These are phyloP conservation scores for Didymella segeticola DNA, from an alignment of 2,329 filamentous ascomycete genomes.

Conservation along the genomic window DNA sequence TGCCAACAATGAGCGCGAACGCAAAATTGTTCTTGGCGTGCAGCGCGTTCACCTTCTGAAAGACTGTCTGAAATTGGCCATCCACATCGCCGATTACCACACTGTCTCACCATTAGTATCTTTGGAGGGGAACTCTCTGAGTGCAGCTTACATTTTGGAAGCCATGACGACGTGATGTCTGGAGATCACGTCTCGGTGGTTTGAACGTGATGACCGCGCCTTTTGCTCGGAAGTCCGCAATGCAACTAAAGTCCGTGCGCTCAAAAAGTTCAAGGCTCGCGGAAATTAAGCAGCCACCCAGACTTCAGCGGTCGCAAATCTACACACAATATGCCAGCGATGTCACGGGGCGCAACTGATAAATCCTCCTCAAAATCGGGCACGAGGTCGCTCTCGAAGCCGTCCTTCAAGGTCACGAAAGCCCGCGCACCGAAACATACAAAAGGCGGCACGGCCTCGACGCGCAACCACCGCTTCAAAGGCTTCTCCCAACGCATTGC, in stretches of 20 bases:
- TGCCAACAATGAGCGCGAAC: conserved; percentile 82
- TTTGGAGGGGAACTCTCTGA: background rate
- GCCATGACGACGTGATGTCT: conserved; percentile 53
- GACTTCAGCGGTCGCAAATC: conserved; percentile 12
- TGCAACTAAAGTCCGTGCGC: background rate
- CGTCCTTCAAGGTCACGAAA: conserved; percentile 27
- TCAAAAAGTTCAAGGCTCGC: conserved; percentile 18
- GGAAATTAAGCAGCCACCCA: conserved; percentile 15
- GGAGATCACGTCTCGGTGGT: conserved; percentile 3
- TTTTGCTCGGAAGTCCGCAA: conserved; percentile 14
- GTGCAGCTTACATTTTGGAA: conserved; percentile 59
- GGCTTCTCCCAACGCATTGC: conserved; percentile 89
- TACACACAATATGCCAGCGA: conserved; percentile 50
- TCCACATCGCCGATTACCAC: conserved; percentile 85
- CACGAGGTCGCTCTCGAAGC: conserved; percentile 22
- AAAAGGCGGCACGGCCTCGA: conserved; percentile 74
- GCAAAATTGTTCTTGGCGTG: conserved; percentile 89
- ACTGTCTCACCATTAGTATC: conserved; percentile 51
- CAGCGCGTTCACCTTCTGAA: conserved; percentile 79
- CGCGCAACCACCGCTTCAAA: conserved; percentile 88
- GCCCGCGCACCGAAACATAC: conserved; percentile 65
- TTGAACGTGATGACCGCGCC: no score
- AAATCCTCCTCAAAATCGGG: conserved; percentile 17
- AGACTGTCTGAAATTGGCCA: conserved; percentile 76
- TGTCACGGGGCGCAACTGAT: conserved; percentile 47